These are phyloP conservation scores for Lonicera japonica DNA, from an alignment of 129 eudicot genomes.

Conservation along the genomic window DNA sequence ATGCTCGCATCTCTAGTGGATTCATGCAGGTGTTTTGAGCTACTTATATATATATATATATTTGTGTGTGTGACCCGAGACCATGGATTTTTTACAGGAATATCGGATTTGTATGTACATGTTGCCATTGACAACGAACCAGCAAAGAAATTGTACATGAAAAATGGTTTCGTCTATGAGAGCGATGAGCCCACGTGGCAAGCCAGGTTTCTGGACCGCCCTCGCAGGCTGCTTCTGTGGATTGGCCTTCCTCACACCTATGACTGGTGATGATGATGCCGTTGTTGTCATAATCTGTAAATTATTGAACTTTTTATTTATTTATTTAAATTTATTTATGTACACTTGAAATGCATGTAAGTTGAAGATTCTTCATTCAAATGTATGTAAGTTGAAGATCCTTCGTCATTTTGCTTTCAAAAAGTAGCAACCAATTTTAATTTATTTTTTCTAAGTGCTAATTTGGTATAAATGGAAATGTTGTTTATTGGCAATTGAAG, in stretches of 20 bases:
- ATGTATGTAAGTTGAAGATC: too few relatives aligned
- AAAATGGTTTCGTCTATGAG: constrained; percentile 72
- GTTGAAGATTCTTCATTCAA: too few relatives aligned
- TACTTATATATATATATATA: not conserved
- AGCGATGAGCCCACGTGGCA: constrained; percentile 91
- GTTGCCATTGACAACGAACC: constrained; percentile 87
- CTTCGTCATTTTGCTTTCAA: too few relatives aligned
- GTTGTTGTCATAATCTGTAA: not conserved
- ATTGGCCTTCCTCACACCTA: constrained; percentile 45
- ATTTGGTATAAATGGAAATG: too few relatives aligned
- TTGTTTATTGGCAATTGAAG: too few relatives aligned
- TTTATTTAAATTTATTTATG: too few relatives aligned
- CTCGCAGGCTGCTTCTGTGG: constrained; percentile 82
- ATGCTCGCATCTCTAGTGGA: too few relatives aligned
- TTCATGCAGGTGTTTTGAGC: not conserved
- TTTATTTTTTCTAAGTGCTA: too few relatives aligned
- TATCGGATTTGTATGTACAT: constrained; percentile 86
- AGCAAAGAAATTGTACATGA: constrained; percentile 70
- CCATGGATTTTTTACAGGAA: constrained; percentile 44
- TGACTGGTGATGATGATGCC: not conserved
- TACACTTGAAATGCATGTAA: too few relatives aligned
- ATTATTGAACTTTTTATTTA: too few relatives aligned
- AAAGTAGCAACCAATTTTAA: too few relatives aligned
- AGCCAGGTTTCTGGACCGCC: constrained; percentile 82
- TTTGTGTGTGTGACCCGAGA: too few relatives aligned